A percentile compares a stretch with the other conserved stretches of the same genome.
Conservation (phyloP, 257 asterid species). For the Gynochthodes officinalis region DNA sequence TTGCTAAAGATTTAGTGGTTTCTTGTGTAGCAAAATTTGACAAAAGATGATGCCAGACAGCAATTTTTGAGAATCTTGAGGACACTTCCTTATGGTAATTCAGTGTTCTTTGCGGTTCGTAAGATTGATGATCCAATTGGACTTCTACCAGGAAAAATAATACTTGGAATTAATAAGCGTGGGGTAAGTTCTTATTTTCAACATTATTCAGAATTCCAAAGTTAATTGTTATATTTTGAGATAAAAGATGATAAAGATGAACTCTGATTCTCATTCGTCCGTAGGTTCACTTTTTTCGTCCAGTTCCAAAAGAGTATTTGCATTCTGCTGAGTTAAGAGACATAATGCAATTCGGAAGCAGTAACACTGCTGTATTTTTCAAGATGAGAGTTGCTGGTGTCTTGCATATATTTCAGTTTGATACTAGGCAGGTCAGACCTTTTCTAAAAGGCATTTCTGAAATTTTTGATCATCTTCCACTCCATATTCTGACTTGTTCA, state of each 20-base stretch:
- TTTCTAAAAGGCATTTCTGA: not conserved
- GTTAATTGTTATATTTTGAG: slow-evolving; percentile 7
- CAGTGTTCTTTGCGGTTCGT: slow-evolving; percentile 97
- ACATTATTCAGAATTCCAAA: not conserved
- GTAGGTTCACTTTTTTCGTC: slow-evolving; percentile 99
- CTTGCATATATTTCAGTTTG: slow-evolving; percentile 94
- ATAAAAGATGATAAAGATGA: slow-evolving; percentile 23
- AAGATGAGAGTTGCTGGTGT: slow-evolving; percentile 99
- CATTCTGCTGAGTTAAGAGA: slow-evolving; percentile 99
- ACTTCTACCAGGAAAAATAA: slow-evolving; percentile 86
- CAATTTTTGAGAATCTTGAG: slow-evolving; percentile 88
- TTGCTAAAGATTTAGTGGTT: slow-evolving; percentile 8
- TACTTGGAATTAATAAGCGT: slow-evolving; percentile 93
- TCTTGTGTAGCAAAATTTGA: slow-evolving; percentile 67
- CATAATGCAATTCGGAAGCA: slow-evolving; percentile 99
- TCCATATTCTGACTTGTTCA: slow-evolving; percentile 16
- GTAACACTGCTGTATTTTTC: slow-evolving; percentile 95
- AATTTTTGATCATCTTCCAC: not conserved
- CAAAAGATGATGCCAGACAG: slow-evolving; percentile 96
- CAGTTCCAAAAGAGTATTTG: slow-evolving; percentile 94
- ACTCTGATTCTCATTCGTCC: slow-evolving; percentile 19
- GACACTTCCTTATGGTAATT: slow-evolving; percentile 96
- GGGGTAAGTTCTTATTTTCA: slow-evolving; percentile 56
- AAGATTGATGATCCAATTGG: slow-evolving; percentile 99
- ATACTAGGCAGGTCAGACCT: slow-evolving; percentile 80